phyloP scores from a whole-genome alignment of 257 asterid genomes.

The Solanum gracilifrons region DNA sequence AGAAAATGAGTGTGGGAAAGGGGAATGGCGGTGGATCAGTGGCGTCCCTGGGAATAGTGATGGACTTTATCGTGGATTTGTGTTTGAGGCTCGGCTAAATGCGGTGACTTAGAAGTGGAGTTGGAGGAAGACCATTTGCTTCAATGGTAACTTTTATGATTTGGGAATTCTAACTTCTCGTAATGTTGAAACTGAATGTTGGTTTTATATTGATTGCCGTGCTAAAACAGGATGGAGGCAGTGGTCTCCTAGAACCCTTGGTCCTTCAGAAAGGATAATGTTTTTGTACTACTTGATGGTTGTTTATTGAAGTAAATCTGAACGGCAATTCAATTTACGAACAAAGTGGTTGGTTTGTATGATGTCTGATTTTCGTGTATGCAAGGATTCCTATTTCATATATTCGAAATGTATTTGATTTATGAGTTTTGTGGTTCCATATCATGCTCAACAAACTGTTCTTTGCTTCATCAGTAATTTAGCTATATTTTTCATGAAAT shows the following conservation, averaged over 20 bases:
- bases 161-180: background rate
- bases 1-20: conserved; percentile 44
- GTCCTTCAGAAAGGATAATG: background rate
- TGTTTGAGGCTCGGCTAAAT: conserved; percentile 68
- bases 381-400: background rate
- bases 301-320: background rate
- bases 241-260: background rate
- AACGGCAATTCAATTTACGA: background rate
- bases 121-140: background rate
- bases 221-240: background rate
- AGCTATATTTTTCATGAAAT: background rate
- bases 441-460: background rate
- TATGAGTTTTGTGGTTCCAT: background rate
- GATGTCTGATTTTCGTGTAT: background rate
- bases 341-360: background rate
- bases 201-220: background rate
- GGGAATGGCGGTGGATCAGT: conserved; percentile 80
- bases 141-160: conserved; percentile 9
- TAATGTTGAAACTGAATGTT: conserved; percentile 2
- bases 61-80: conserved; percentile 76
- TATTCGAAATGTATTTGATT: background rate
- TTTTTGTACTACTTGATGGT: background rate
- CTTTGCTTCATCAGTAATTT: background rate
- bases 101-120: conserved; percentile 29
- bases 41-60: conserved; percentile 82